A percentile compares a stretch with the other conserved stretches of the same genome.
Conservation (phyloP, 2,329 filamentous ascomycete genomes). For the Colletotrichum limetticola region DNA sequence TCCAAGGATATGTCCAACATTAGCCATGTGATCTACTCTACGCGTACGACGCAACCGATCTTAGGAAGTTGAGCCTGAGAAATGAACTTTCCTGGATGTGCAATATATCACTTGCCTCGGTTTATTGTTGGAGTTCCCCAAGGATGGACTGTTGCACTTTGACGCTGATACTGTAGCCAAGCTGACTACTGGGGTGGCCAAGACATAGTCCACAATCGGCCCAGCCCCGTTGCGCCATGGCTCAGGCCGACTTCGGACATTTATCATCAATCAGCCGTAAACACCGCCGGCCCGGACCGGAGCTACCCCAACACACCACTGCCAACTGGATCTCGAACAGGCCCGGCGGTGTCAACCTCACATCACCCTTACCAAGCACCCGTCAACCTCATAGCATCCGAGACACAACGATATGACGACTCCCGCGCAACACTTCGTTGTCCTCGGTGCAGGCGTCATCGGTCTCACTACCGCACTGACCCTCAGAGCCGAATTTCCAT, state of each 20-base stretch:
- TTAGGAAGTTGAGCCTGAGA: too few relatives aligned
- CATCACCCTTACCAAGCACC: not conserved
- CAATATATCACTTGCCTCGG: too few relatives aligned
- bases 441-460: constrained; percentile 78
- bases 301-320: not conserved
- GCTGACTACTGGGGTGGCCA: too few relatives aligned
- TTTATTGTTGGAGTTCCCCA: too few relatives aligned
- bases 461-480: constrained; percentile 78
- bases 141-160: too few relatives aligned
- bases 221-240: not conserved
- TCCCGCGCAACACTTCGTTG: constrained; percentile 51
- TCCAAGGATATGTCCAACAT: too few relatives aligned
- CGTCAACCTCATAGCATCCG: not conserved
- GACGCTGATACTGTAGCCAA: too few relatives aligned
- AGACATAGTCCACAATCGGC: not conserved
- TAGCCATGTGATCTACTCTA: too few relatives aligned
- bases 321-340: not conserved
- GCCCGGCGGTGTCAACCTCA: not conserved
- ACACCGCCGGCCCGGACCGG: not conserved
- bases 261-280: not conserved
- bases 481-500: constrained; percentile 48
- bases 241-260: constrained; percentile 2
- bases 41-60: too few relatives aligned
- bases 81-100: too few relatives aligned
- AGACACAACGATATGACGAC: not conserved